These are phyloP conservation scores for Colletotrichum navitas DNA, from an alignment of 2,329 filamentous ascomycete genomes.

Conservation along the genomic window DNA sequence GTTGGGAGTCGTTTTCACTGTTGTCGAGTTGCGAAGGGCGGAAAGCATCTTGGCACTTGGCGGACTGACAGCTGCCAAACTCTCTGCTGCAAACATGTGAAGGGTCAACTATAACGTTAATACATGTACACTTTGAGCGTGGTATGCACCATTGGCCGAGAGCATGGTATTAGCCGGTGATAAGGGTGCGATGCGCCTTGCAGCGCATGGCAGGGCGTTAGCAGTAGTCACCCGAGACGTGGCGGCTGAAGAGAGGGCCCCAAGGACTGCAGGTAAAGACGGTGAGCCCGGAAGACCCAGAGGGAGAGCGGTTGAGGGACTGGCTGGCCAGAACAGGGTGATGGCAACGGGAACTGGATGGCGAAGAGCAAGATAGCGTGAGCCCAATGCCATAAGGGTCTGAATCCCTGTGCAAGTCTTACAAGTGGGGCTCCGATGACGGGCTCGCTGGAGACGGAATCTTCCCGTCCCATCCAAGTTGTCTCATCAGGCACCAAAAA, in stretches of 20 bases:
- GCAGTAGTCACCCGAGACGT: constrained; percentile 20
- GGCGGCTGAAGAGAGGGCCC: constrained; percentile 11
- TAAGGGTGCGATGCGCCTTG: constrained; percentile 2
- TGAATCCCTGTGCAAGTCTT: constrained; percentile 31
- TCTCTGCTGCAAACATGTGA: not conserved
- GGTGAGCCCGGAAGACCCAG: too few species aligned
- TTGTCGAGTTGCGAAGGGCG: constrained; percentile 29
- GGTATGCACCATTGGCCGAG: not conserved
- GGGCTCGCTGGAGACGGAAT: constrained; percentile 9
- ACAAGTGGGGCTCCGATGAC: constrained; percentile 26
- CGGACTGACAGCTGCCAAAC: not conserved
- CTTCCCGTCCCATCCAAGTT: constrained; percentile 8
- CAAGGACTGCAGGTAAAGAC: not conserved
- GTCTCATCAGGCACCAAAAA: constrained; percentile 1
- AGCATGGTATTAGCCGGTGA: not conserved
- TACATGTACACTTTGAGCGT: not conserved
- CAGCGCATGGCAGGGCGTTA: constrained; percentile 5
- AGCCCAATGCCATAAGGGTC: constrained; percentile 1
- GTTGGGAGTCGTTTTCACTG: constrained; percentile 38
- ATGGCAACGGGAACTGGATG: not conserved
- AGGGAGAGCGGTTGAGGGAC: too few species aligned
- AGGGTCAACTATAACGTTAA: not conserved
- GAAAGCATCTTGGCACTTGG: constrained; percentile 23
- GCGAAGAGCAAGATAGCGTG: constrained; percentile 3
- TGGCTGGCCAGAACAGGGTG: not conserved